Evolutionary conservation across 495 filamentous ascomycete species (phyloP).

Genomic region (Achaetomiella virescens): DNA sequence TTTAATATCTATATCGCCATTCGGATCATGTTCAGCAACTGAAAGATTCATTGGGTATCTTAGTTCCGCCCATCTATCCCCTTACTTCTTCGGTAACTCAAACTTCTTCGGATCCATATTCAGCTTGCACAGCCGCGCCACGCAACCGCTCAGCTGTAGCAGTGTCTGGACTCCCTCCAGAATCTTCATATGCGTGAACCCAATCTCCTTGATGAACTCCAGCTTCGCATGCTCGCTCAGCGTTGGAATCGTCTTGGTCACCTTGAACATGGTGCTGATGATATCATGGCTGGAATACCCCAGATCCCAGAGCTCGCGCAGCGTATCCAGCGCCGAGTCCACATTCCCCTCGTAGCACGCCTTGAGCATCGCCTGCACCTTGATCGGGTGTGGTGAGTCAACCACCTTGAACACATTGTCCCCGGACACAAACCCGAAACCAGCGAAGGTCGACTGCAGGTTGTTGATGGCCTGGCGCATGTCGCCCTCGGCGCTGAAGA

Average conservation of each 20-base stretch:
- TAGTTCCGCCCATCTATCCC: neutral
- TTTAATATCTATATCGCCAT: neutral
- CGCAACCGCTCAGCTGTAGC: conserved; percentile 85
- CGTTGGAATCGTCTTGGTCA: conserved; percentile 87
- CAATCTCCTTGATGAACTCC: conserved; percentile 96
- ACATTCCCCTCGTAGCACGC: conserved; percentile 88
- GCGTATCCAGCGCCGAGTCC: conserved; percentile 74
- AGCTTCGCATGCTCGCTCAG: conserved; percentile 90
- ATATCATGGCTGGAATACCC: conserved; percentile 97
- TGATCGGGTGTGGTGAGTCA: conserved; percentile 93
- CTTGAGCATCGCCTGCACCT: conserved; percentile 97
- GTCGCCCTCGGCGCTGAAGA: conserved; percentile 96
- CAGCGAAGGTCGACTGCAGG: conserved; percentile 88
- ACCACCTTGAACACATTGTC: conserved; percentile 99
- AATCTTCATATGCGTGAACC: conserved; percentile 98
- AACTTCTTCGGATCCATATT: conserved; percentile 95
- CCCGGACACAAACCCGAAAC: conserved; percentile 92
- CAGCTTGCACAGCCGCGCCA: conserved; percentile 82
- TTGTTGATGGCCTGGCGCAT: conserved; percentile 99
- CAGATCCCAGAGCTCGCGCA: conserved; percentile 89
- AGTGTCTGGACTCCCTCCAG: conserved; percentile 93
- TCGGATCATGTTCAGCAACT: neutral
- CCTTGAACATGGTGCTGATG: conserved; percentile 97
- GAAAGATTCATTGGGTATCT: conserved; percentile 9
- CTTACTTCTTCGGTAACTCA: conserved; percentile 41